Percentiles rank a stretch among this genome's conserved stretches.
These are phyloP conservation scores for Metschnikowia kofuensis DNA, from an alignment of 805 yeast genomes.

Conservation along the genomic window DNA sequence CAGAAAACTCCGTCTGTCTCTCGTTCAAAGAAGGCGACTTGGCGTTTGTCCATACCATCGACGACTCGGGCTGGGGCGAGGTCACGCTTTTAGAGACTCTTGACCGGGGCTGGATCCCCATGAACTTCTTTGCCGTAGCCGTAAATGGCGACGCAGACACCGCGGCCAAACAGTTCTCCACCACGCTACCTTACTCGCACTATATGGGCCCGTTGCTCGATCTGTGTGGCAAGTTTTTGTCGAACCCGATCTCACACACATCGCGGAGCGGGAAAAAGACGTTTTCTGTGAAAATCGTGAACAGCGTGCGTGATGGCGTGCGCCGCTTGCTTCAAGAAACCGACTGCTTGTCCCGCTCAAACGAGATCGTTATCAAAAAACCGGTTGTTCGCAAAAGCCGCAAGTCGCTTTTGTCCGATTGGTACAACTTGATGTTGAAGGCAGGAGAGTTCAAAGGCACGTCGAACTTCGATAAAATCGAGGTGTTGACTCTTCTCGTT, in stretches of 20 bases:
- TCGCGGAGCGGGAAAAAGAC: slow-evolving; percentile 42
- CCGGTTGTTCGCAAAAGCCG: slow-evolving; percentile 62
- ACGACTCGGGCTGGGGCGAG: slow-evolving; percentile 87
- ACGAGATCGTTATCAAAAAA: slow-evolving; percentile 61
- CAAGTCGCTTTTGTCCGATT: slow-evolving; percentile 66
- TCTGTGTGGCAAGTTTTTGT: slow-evolving; percentile 63
- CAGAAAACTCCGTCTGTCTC: slow-evolving; percentile 70
- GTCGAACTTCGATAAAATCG: slow-evolving; percentile 53
- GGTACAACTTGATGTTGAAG: slow-evolving; percentile 75
- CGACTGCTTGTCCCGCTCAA: slow-evolving; percentile 71
- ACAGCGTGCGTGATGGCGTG: slow-evolving; percentile 72
- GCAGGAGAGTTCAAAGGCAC: slow-evolving; percentile 75
- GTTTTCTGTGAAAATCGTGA: slow-evolving; percentile 55
- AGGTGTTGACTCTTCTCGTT: slow-evolving; percentile 58
- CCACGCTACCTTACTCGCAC: slow-evolving; percentile 22
- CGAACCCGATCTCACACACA: slow-evolving; percentile 57
- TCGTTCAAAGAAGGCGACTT: slow-evolving; percentile 67
- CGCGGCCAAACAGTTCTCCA: slow-evolving; percentile 20
- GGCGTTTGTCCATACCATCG: slow-evolving; percentile 75
- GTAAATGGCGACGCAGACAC: slow-evolving; percentile 28
- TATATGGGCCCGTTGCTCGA: slow-evolving; percentile 56
- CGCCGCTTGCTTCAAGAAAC: slow-evolving; percentile 60
- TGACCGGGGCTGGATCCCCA: slow-evolving; percentile 81
- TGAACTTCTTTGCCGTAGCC: slow-evolving; percentile 64
- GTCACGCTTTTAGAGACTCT: slow-evolving; percentile 65